These are phyloP conservation scores for Leishmania mexicana DNA, from an alignment of 208 protist genomes.

Conservation along the genomic window DNA sequence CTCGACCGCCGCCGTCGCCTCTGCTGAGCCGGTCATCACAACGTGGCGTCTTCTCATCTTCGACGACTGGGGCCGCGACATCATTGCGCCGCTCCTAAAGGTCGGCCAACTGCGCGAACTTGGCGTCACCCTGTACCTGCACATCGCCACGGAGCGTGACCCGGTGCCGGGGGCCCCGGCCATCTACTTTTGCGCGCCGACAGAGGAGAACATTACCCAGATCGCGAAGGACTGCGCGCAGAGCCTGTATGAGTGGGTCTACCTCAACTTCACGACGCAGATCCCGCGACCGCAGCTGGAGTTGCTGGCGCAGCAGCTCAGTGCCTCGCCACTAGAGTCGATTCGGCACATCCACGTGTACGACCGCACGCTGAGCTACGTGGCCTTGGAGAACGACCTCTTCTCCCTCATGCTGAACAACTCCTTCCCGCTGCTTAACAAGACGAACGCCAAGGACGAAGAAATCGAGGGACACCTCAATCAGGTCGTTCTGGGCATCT, in stretches of 20 bases:
- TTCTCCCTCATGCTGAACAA: constrained; percentile 86
- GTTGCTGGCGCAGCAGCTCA: constrained; percentile 67
- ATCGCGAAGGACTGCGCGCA: constrained; percentile 80
- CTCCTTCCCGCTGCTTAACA: constrained; percentile 77
- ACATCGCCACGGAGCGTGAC: constrained; percentile 82
- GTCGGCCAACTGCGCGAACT: constrained; percentile 86
- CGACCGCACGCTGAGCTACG: constrained; percentile 88
- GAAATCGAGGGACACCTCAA: constrained; percentile 80
- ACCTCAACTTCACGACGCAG: constrained; percentile 90
- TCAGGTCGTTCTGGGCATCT: constrained; percentile 72
- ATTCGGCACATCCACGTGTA: constrained; percentile 84
- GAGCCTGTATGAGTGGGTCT: constrained; percentile 87
- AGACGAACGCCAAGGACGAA: constrained; percentile 52
- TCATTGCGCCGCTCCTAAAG: constrained; percentile 90
- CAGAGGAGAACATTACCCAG: constrained; percentile 75
- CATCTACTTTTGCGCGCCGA: constrained; percentile 91
- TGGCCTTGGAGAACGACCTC: constrained; percentile 80
- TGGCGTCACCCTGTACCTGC: constrained; percentile 91
- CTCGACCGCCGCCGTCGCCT: constrained; percentile 16
- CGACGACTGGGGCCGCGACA: constrained; percentile 84
- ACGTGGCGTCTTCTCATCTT: constrained; percentile 90
- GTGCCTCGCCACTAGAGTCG: constrained; percentile 45
- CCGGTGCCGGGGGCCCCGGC: constrained; percentile 87
- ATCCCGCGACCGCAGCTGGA: constrained; percentile 71
- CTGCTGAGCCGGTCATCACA: constrained; percentile 35